phyloP scores from a whole-genome alignment of 805 yeast genomes.

The Suhomyces xylopsoci region DNA sequence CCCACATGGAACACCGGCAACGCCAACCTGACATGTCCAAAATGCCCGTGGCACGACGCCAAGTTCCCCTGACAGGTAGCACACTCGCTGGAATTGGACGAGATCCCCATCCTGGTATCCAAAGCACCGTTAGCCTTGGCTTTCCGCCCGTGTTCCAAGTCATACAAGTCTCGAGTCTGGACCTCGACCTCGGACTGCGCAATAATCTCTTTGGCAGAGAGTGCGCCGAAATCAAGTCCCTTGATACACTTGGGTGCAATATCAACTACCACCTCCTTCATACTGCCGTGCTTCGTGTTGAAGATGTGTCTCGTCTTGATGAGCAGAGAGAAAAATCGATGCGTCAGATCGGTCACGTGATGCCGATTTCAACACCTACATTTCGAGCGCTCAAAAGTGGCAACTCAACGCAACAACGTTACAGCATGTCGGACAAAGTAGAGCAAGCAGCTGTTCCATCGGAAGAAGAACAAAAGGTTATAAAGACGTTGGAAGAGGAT shows the following conservation, averaged over 20 bases:
- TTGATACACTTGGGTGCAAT: constrained; percentile 86
- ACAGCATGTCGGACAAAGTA: constrained; percentile 7
- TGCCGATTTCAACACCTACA: not conserved
- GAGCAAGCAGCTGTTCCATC: constrained; percentile 6
- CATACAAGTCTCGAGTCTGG: constrained; percentile 85
- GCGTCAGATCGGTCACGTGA: constrained; percentile 2
- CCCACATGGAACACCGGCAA: constrained; percentile 98
- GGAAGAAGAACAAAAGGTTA: constrained; percentile 35
- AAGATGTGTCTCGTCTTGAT: not conserved
- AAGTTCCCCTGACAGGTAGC: constrained; percentile 86
- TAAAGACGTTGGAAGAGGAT: constrained; percentile 86
- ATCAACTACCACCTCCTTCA: constrained; percentile 60
- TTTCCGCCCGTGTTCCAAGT: constrained; percentile 82
- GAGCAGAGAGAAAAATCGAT: constrained; percentile 2
- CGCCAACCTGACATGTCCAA: constrained; percentile 91
- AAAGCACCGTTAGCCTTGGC: constrained; percentile 84
- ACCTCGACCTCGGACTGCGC: constrained; percentile 95
- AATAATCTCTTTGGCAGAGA: constrained; percentile 86
- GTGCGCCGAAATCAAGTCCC: constrained; percentile 88
- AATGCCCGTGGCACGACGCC: constrained; percentile 97
- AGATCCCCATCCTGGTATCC: constrained; percentile 91
- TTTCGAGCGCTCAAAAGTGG: not conserved
- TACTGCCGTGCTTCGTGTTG: constrained; percentile 8
- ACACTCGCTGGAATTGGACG: constrained; percentile 83
- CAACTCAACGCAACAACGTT: not conserved